Conservation (phyloP, 2,329 filamentous ascomycete genomes). For the Cladosporium sp. region DNA sequence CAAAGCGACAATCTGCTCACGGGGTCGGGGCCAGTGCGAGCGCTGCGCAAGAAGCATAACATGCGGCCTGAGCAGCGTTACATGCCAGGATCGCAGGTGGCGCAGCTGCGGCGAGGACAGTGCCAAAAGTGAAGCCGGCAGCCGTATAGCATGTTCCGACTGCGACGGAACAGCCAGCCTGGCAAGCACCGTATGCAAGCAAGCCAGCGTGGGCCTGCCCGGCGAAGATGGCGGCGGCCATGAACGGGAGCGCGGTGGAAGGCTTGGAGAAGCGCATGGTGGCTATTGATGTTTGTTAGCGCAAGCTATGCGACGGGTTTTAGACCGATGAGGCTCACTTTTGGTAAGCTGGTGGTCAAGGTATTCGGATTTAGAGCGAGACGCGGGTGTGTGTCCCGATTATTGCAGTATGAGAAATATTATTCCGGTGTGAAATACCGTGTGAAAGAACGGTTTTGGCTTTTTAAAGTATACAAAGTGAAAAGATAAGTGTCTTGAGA, state of each 20-base stretch:
- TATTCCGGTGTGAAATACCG: neutral
- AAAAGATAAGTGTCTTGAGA: neutral
- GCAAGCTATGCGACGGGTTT: neutral
- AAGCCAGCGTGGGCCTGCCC: constrained; percentile 33
- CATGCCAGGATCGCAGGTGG: constrained; percentile 43
- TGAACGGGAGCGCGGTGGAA: neutral
- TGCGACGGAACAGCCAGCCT: constrained; percentile 48
- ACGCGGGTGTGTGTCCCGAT: neutral
- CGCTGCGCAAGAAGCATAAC: constrained; percentile 48
- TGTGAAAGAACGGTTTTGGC: neutral
- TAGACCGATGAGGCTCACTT: no score
- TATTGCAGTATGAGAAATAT: neutral
- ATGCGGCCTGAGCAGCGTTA: constrained; percentile 48
- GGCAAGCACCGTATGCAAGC: constrained; percentile 47
- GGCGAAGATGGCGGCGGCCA: neutral
- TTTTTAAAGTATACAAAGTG: neutral
- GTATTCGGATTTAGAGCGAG: no score
- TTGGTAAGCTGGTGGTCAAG: no score
- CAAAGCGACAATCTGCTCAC: neutral
- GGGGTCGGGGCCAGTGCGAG: constrained; percentile 21
- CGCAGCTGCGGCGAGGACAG: neutral
- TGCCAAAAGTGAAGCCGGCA: constrained; percentile 44
- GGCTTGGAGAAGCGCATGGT: neutral
- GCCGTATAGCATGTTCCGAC: constrained; percentile 51
- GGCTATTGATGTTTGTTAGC: neutral